Conservation (phyloP, 1,284 basidiomycete genomes). For the Papiliotrema flavescens region DNA sequence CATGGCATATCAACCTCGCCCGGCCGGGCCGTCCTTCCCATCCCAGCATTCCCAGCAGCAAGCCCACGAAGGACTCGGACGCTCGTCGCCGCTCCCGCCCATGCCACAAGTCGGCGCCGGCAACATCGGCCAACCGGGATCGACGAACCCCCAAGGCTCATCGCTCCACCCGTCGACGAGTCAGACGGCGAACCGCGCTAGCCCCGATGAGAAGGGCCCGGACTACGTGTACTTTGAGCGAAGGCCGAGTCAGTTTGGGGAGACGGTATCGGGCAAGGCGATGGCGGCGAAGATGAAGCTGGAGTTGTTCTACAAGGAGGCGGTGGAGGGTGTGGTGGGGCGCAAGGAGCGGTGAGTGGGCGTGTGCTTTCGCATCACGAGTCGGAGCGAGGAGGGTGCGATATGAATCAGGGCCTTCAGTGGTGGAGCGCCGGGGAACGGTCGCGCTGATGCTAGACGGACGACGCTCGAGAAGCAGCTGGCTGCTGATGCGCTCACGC, state of each 20-base stretch:
- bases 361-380: neutral
- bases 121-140: conserved; percentile 39
- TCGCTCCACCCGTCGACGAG: neutral
- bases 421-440: no score
- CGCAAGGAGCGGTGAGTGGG: conserved; percentile 70
- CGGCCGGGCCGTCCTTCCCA: neutral
- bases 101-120: conserved; percentile 28
- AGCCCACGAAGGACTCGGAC: neutral
- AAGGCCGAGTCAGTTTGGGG: conserved; percentile 74
- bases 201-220: conserved; percentile 45
- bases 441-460: conserved; percentile 57
- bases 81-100: conserved; percentile 34
- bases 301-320: conserved; percentile 96
- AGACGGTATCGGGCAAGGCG: conserved; percentile 84
- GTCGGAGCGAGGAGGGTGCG: no score
- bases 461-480: conserved; percentile 90
- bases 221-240: conserved; percentile 97
- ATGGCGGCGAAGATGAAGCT: conserved; percentile 96
- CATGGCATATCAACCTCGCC: conserved; percentile 23
- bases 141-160: conserved; percentile 2
- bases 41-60: neutral
- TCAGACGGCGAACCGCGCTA: neutral
- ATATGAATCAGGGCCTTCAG: no score
- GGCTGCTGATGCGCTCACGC: conserved; percentile 65
- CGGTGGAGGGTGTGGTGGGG: conserved; percentile 85